Evolutionary conservation across 331 rosid species (phyloP).

Genomic region (Dryas integrifolia): DNA sequence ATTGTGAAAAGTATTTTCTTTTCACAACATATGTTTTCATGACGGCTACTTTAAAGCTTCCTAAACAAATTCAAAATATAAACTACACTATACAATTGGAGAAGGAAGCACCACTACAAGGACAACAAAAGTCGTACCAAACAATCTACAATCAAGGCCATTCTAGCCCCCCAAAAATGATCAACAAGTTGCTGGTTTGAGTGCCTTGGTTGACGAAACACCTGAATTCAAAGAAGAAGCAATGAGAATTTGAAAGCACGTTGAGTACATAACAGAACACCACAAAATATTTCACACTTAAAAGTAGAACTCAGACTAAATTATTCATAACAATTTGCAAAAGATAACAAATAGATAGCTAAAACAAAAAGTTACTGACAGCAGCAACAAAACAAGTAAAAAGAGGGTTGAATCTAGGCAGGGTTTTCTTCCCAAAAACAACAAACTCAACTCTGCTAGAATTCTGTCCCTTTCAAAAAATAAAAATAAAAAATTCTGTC

Average conservation of each 20-base stretch:
- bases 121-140: not conserved
- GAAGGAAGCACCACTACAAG: slow-evolving; percentile 1
- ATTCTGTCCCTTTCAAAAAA: not conserved
- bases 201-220: not conserved
- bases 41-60: slow-evolving; percentile 5
- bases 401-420: not conserved
- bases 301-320: not conserved
- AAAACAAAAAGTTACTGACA: not conserved
- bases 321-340: not conserved
- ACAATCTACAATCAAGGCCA: not conserved
- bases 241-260: not conserved
- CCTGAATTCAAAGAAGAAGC: slow-evolving; percentile 17
- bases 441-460: not conserved
- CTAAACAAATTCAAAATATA: slow-evolving; percentile 4
- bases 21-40: not conserved
- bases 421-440: not conserved
- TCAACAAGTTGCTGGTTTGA: not conserved
- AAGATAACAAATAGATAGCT: not conserved
- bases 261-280: not conserved
- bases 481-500: not conserved
- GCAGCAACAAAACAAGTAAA: slow-evolving; percentile 1
- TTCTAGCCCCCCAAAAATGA: not conserved
- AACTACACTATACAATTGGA: slow-evolving; percentile 5
- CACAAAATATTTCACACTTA: not conserved
- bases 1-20: not conserved